Evolutionary conservation across 176 grass and related monocot genomes (phyloP).

Genomic region (Aegilops tauschii): DNA sequence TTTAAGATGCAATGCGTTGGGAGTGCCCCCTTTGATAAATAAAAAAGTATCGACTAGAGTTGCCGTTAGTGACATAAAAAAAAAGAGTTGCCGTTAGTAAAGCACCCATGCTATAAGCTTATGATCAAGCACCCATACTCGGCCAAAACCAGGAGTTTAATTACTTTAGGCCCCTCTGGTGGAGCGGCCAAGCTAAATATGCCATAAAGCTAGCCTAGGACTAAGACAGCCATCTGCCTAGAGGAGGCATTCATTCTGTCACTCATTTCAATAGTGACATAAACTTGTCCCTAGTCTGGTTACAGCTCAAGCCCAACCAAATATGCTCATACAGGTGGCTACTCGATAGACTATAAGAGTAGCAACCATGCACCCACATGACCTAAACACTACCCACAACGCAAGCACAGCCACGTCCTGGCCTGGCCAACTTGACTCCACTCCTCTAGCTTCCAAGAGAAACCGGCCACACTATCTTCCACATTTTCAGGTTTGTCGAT

Average conservation of each 20-base stretch:
- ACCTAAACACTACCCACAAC: background rate
- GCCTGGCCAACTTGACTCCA: background rate
- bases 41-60: too few relatives aligned
- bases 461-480: background rate
- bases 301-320: constrained; percentile 6
- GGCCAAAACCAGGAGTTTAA: background rate
- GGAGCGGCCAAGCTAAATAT: background rate
- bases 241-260: background rate
- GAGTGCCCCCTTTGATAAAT: background rate
- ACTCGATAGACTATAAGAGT: background rate
- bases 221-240: background rate
- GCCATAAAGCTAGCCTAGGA: background rate
- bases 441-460: background rate
- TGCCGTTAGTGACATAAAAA: too few relatives aligned
- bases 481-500: background rate
- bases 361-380: background rate
- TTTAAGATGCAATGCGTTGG: background rate
- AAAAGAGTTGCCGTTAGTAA: too few relatives aligned
- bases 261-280: background rate
- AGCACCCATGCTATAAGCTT: too few relatives aligned
- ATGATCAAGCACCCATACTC: too few relatives aligned
- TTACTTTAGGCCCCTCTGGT: background rate
- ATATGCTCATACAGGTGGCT: background rate
- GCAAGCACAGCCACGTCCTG: background rate
- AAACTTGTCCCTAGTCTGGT: background rate